Evolutionary conservation across 2,329 filamentous ascomycete species (phyloP).

Genomic region (Phoma sp.): DNA sequence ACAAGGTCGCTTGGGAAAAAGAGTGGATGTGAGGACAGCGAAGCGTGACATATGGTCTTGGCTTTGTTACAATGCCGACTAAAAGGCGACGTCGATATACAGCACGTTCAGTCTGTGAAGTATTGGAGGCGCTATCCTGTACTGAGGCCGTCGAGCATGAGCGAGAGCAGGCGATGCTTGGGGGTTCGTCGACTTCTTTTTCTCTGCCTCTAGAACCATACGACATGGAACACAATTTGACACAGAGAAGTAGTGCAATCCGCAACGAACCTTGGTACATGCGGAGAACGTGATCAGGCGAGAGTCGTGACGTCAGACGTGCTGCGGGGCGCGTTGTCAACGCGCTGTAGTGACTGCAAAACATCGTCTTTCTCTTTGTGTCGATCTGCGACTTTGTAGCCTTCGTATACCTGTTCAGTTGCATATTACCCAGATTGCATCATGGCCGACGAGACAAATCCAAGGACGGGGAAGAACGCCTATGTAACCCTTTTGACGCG

Average conservation of each 20-base stretch:
- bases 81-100: background rate
- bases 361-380: background rate
- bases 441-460: slow-evolving; percentile 16
- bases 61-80: background rate
- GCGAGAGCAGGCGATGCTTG: background rate
- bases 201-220: background rate
- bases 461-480: slow-evolving; percentile 34
- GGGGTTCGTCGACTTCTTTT: background rate
- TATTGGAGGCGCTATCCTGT: background rate
- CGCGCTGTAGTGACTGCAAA: slow-evolving; percentile 7
- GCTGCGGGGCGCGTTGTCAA: slow-evolving; percentile 8
- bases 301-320: slow-evolving; percentile 32
- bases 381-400: background rate
- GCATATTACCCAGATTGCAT: background rate
- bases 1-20: background rate
- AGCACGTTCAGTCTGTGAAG: background rate
- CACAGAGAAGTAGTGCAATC: background rate
- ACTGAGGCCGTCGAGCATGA: background rate
- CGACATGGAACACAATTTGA: background rate
- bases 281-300: slow-evolving; percentile 14
- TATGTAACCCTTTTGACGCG: slow-evolving; percentile 61
- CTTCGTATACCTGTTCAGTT: background rate
- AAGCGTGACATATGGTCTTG: background rate
- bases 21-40: background rate
- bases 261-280: background rate